Base-by-base conservation (phyloP, 2,329 filamentous ascomycete genomes). In the Zymoseptoria passerinii region DNA sequence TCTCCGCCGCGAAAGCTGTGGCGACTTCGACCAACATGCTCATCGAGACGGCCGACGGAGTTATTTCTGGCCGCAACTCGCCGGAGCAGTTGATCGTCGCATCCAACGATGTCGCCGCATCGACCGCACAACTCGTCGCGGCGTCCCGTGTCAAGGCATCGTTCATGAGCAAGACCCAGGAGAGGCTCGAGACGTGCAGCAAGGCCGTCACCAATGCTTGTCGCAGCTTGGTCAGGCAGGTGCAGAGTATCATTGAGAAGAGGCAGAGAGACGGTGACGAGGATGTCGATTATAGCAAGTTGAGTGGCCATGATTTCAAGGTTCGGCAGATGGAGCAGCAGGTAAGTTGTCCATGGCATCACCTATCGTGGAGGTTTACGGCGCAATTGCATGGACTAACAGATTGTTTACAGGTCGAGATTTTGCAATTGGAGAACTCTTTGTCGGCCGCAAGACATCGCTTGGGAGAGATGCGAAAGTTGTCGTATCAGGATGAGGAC, bases 301-400 rank as follows among this genome's bases (percentile, higher is more conserved):
- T 99, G 52, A 92, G 89, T 62, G 85, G 88, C 29, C 92, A 96
- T 75, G 94, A 99, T 77, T 97, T 99, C 81, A 99, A 99, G 82
- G 91, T 96, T 54, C 83, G 88, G 68, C 92, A 99, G 78, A 99
- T 99, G 94, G 94, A 99, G 78, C 94, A 99, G 73, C 94, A 99
- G 89, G 92, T 96, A 81, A 68, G 82, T 81, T 50, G 53, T 58
- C 48, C 10, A n/a, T 28, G 16, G 20, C 18, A 44, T 23, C 23
- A 23, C 23, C 23, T 4, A 23, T 23, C 23, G 23, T 23, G 23
- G 23, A 20, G 5, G 8, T 27, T 55, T 56, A 58, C 4, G 28
- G 1, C 29, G 48, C 16, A 18, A 8, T 56, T 56, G 4, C 2
- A 54, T 53, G 53, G 35, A 44, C 58, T 60, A 57, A 61, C 48